A percentile compares a stretch with the other conserved stretches of the same genome.
Conservation (phyloP, 108 stramenopile species). For the Chaetoceros tenuissimus region DNA sequence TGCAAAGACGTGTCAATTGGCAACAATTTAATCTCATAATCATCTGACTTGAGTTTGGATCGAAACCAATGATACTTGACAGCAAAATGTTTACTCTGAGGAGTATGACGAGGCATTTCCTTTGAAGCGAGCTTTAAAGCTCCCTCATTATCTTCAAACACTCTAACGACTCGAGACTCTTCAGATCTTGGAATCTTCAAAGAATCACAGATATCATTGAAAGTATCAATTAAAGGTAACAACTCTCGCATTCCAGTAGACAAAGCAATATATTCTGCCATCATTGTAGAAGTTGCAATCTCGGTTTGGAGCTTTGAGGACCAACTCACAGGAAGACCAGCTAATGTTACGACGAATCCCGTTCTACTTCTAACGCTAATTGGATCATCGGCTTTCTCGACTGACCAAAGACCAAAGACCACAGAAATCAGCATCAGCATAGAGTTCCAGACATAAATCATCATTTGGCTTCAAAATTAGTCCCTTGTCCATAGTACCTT, state of each 20-base stretch:
- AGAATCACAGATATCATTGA: conserved; percentile 1
- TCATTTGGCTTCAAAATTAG: conserved; percentile 9
- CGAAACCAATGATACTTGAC: neutral
- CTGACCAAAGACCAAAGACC: conserved; percentile 19
- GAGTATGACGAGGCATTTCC: neutral
- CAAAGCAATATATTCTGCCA: conserved; percentile 42
- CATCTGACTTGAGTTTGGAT: neutral
- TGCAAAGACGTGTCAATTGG: neutral
- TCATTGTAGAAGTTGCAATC: conserved; percentile 23
- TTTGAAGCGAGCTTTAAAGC: conserved; percentile 21
- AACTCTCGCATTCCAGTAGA: conserved; percentile 25
- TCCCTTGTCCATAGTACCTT: conserved; percentile 22
- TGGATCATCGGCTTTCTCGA: conserved; percentile 9
- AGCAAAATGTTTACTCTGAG: neutral
- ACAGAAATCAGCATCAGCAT: conserved; percentile 32
- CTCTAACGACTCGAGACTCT: conserved; percentile 8
- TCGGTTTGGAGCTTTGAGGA: conserved; percentile 11
- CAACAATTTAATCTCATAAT: neutral
- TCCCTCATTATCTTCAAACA: conserved; percentile 44
- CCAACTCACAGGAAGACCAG: conserved; percentile 1
- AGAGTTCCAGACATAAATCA: conserved; percentile 10
- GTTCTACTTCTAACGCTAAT: conserved; percentile 9
- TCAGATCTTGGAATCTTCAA: conserved; percentile 1
- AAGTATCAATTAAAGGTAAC: conserved; percentile 21
- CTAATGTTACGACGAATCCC: conserved; percentile 6